Evolutionary conservation across 2,329 filamentous ascomycete species (phyloP).

Genomic region (Alternaria novae-zelandiae): DNA sequence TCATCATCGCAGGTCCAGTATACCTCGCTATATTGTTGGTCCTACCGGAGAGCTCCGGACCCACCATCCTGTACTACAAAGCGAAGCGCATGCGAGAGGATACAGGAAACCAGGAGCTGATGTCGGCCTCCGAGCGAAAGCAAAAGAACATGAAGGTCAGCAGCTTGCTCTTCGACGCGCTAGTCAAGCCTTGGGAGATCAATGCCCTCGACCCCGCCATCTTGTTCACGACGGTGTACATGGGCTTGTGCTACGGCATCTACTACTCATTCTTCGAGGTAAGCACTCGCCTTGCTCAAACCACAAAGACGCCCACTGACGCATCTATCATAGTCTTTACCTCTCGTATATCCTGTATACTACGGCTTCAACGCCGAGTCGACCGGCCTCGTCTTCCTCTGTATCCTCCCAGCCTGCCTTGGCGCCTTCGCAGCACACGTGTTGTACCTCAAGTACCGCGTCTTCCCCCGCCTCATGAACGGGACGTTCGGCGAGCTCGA

Average conservation of each 20-base stretch:
- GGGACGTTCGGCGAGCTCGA: constrained; percentile 74
- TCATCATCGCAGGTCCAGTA: constrained; percentile 74
- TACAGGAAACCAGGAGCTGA: constrained; percentile 69
- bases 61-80: constrained; percentile 61
- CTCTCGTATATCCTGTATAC: constrained; percentile 72
- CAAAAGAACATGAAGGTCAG: constrained; percentile 45
- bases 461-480: constrained; percentile 62
- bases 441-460: constrained; percentile 80
- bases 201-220: constrained; percentile 84
- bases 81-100: constrained; percentile 74
- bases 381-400: constrained; percentile 85
- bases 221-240: constrained; percentile 80
- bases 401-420: constrained; percentile 74
- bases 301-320: not conserved
- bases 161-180: constrained; percentile 59
- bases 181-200: constrained; percentile 79
- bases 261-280: constrained; percentile 77
- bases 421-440: constrained; percentile 68
- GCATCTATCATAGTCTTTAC: constrained; percentile 45
- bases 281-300: not conserved
- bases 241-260: constrained; percentile 77
- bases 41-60: constrained; percentile 84
- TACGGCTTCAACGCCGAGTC: constrained; percentile 76
- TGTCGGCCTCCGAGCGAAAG: constrained; percentile 81
- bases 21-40: constrained; percentile 80